These are phyloP conservation scores for Aurantiochytrium sp. DNA, from an alignment of 108 stramenopile genomes.

Conservation along the genomic window DNA sequence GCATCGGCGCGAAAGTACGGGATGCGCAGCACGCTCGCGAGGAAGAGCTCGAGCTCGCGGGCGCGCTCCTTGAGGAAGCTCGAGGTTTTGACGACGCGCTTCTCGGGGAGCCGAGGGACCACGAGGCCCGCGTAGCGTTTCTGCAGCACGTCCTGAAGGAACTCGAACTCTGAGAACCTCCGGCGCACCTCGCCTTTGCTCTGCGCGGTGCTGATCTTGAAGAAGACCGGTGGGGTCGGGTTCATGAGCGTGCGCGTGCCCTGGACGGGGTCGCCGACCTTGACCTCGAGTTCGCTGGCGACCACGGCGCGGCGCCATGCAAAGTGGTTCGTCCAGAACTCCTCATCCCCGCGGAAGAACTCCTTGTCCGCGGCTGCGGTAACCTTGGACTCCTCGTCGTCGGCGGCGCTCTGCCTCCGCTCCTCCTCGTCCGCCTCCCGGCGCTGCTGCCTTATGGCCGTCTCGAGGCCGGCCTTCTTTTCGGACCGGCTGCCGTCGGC, in stretches of 20 bases:
- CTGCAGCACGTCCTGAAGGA: not conserved
- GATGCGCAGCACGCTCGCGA: not conserved
- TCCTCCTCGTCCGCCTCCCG: too few species aligned
- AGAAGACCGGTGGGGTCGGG: not conserved
- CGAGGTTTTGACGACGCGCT: not conserved
- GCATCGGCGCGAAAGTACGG: not conserved
- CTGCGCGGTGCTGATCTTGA: too few species aligned
- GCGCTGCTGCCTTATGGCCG: too few species aligned
- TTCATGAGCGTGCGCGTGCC: not conserved
- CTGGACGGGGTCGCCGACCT: not conserved
- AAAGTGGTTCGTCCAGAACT: not conserved
- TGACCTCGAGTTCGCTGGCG: not conserved
- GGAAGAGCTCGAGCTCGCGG: not conserved
- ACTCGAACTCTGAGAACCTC: slow-evolving; percentile 12
- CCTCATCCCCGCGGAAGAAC: not conserved
- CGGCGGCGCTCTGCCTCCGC: too few species aligned
- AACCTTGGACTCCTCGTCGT: too few species aligned
- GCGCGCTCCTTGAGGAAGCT: not conserved
- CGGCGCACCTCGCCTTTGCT: too few species aligned
- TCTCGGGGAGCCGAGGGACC: not conserved
- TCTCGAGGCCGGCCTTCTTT: too few species aligned
- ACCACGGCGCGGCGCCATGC: not conserved
- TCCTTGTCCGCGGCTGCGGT: not conserved
- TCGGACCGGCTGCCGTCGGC: too few species aligned
- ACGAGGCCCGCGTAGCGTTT: not conserved